phyloP scores from a whole-genome alignment of 2,329 filamentous ascomycete genomes.

The Fusarium sp. region DNA sequence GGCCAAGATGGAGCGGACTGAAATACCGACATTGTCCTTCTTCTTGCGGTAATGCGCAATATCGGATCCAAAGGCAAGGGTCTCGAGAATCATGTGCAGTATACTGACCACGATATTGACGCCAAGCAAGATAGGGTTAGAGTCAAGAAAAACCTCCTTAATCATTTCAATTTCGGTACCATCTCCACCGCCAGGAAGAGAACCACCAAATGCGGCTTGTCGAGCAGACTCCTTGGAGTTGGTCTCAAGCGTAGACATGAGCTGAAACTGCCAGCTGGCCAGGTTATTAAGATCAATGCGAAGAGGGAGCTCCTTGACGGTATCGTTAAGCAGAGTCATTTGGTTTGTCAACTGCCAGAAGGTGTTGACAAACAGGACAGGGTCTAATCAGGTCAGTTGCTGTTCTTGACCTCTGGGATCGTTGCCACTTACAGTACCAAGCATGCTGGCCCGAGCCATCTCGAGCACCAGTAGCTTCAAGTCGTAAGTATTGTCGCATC shows the following conservation, averaged over 20 bases:
- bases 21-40: slow-evolving; percentile 98
- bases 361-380: slow-evolving; percentile 91
- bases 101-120: slow-evolving; percentile 88
- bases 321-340: slow-evolving; percentile 93
- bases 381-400: slow-evolving; percentile 60
- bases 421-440: slow-evolving; percentile 77
- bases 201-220: slow-evolving; percentile 79
- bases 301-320: slow-evolving; percentile 83
- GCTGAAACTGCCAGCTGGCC: slow-evolving; percentile 88
- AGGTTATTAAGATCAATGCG: slow-evolving; percentile 87
- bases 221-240: slow-evolving; percentile 86
- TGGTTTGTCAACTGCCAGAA: slow-evolving; percentile 96
- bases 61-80: slow-evolving; percentile 95
- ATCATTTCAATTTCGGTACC: slow-evolving; percentile 96
- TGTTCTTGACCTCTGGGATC: too few relatives aligned
- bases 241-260: slow-evolving; percentile 87
- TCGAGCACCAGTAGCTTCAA: slow-evolving; percentile 84
- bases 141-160: slow-evolving; percentile 94
- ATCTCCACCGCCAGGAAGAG: slow-evolving; percentile 83
- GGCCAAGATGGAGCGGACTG: slow-evolving; percentile 92
- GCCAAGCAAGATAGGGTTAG: slow-evolving; percentile 89
- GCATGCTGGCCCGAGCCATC: slow-evolving; percentile 88
- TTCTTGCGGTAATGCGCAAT: slow-evolving; percentile 99
- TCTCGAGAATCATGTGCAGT: slow-evolving; percentile 94
- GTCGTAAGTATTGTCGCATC: slow-evolving; percentile 79